Conservation (phyloP, 257 asterid genomes). For the Ocimum tenuiflorum region DNA sequence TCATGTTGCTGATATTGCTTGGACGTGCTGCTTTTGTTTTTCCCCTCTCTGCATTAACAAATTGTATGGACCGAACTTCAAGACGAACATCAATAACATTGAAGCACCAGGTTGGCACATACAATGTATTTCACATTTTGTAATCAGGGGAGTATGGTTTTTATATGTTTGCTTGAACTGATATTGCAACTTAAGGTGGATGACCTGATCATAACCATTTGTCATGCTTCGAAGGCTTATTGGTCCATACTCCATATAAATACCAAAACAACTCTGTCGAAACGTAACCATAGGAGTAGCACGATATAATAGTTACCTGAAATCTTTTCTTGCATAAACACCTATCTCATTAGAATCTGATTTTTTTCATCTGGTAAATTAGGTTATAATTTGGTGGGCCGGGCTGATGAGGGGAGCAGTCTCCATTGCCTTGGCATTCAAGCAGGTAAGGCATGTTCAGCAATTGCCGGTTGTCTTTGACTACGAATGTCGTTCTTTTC, state of each 20-base stretch:
- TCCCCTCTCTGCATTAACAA: constrained; percentile 72
- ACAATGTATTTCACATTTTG: neutral
- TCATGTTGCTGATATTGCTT: constrained; percentile 51
- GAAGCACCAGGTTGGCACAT: constrained; percentile 60
- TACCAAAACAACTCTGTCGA: neutral
- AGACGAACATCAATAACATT: constrained; percentile 43
- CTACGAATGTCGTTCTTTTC: neutral
- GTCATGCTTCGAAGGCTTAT: neutral
- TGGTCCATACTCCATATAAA: neutral
- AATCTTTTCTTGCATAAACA: neutral
- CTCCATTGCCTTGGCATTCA: constrained; percentile 91
- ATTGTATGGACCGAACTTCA: constrained; percentile 52
- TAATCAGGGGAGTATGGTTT: neutral
- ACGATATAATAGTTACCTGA: neutral
- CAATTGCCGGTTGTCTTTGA: neutral
- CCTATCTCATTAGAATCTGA: neutral
- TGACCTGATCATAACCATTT: neutral
- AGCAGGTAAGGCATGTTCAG: constrained; percentile 45
- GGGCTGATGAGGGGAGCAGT: constrained; percentile 99
- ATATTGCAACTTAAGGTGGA: neutral
- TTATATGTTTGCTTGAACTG: constrained; percentile 1
- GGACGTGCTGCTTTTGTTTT: constrained; percentile 97
- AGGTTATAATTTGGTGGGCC: constrained; percentile 96
- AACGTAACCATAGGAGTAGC: neutral
- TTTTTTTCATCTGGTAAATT: neutral